phyloP scores from a whole-genome alignment of 768 basidiomycete species.

The Inosperma sp. region DNA sequence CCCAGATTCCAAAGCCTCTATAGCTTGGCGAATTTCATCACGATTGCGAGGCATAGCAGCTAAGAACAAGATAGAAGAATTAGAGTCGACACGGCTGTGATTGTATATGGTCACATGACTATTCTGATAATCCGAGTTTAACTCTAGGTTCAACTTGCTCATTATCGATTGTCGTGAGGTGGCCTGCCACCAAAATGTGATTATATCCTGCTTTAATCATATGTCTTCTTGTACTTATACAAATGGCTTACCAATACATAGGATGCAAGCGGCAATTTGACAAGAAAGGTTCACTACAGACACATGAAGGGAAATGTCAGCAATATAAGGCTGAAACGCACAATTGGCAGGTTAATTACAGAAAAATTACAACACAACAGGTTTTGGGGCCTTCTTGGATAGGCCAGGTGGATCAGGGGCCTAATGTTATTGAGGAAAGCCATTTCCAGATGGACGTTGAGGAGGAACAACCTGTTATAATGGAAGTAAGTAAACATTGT shows the following conservation, averaged over 20 bases:
- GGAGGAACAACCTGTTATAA: neutral
- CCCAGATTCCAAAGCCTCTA: neutral
- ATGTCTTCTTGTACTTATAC: neutral
- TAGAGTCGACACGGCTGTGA: too few species aligned
- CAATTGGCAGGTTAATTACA: neutral
- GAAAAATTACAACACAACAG: neutral
- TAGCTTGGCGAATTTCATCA: neutral
- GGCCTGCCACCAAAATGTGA: neutral
- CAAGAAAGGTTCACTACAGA: neutral
- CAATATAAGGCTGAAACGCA: neutral
- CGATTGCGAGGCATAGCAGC: neutral
- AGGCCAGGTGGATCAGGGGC: neutral
- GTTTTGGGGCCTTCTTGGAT: neutral
- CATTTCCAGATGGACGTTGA: neutral
- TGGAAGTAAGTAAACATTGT: neutral
- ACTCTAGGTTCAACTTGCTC: neutral
- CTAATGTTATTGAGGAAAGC: neutral
- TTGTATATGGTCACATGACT: too few species aligned
- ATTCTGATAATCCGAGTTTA: too few species aligned
- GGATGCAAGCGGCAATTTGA: neutral
- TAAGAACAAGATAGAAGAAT: too few species aligned
- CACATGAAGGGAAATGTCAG: neutral
- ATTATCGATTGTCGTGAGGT: neutral
- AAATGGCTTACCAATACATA: neutral
- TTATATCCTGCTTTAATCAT: neutral